Base-by-base conservation (phyloP, 2,329 filamentous ascomycete species). In the Fusarium odoratissimum region DNA sequence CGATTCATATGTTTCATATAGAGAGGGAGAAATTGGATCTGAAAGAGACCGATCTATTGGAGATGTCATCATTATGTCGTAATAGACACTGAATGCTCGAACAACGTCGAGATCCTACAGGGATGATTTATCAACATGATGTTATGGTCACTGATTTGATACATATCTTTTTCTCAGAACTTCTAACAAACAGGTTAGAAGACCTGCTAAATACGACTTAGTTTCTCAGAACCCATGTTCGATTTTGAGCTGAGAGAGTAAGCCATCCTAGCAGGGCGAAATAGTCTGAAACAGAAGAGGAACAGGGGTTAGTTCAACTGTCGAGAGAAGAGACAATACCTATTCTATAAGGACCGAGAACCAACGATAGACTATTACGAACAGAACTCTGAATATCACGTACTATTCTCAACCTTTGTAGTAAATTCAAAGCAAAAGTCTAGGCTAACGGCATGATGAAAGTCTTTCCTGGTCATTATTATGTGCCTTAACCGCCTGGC, bases 1-100 rank as follows among this genome's bases (percentile, higher is more conserved):
- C 30, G 44, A 52, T 66, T 56, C 59, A 38, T 45, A 44, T 69
- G 55, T 72, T 69, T 72, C 69, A 72, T 64, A 17, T 30, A 51
- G 35, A 56, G 49, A 64, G 55, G 42, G 52, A 38, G 28, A 35
- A 21, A 41, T 23, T 25, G 17, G 28, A 21, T 17, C 25, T 46
- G 45, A 25, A 33, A 45, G 19, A 51, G 41, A 38, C 41, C 25
- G 51, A 56, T 42, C 52, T 46, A 28, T 23, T 19, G 12, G 28
- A 42, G 30, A 33, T 44, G 56, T 30, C 51, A 56, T n/a, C 11
- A 44, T 28, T 28, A n/a, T 55, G 28, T 44, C 49, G 42, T 49
- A 49, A 49, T 30, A 14, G 31, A 44, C 48, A 37, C 28, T 19
- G n/a, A 25, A 31, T 31, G 33, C 37, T 37, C 21, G 25, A 17